phyloP scores from a whole-genome alignment of 2,329 filamentous ascomycete species.

The Colletotrichum plurivorum region DNA sequence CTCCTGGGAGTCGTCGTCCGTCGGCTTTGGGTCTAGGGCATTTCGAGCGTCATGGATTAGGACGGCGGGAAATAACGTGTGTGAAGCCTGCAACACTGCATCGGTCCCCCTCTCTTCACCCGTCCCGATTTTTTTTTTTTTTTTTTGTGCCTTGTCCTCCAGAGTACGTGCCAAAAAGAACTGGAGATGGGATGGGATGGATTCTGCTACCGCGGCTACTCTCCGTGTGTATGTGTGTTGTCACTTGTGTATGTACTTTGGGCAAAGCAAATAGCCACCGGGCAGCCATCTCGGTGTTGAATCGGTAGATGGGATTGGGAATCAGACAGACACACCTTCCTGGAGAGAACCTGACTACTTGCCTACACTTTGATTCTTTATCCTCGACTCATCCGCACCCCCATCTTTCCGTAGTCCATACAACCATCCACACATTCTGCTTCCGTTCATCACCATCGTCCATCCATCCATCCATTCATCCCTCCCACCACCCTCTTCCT shows the following conservation, averaged over 20 bases:
- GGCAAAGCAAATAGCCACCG: conserved; percentile 17
- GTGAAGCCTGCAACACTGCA: conserved; percentile 1
- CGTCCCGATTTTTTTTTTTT: background rate
- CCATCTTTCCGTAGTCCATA: background rate
- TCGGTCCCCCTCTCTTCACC: conserved; percentile 18
- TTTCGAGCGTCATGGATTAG: conserved; percentile 36
- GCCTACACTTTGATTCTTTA: conserved; percentile 16
- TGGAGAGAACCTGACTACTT: background rate
- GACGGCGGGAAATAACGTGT: conserved; percentile 33
- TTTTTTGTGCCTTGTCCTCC: background rate
- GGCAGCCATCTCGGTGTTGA: conserved; percentile 35
- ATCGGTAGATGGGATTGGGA: conserved; percentile 19
- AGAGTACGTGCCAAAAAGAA: conserved; percentile 12
- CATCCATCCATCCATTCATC: conserved; percentile 1
- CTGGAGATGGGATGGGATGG: conserved; percentile 32
- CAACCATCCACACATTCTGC: background rate
- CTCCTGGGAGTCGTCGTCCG: conserved; percentile 17
- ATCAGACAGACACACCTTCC: no score
- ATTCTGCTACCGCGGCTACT: conserved; percentile 36
- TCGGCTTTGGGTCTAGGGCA: conserved; percentile 26
- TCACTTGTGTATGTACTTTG: conserved; percentile 4
- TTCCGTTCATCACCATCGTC: conserved; percentile 1
- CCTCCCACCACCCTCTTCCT: conserved; percentile 27
- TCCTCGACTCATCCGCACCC: conserved; percentile 26
- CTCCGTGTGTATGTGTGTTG: conserved; percentile 10